Evolutionary conservation across 768 basidiomycete genomes (phyloP).

Genomic region (Tubosaeta brunneosetosa): DNA sequence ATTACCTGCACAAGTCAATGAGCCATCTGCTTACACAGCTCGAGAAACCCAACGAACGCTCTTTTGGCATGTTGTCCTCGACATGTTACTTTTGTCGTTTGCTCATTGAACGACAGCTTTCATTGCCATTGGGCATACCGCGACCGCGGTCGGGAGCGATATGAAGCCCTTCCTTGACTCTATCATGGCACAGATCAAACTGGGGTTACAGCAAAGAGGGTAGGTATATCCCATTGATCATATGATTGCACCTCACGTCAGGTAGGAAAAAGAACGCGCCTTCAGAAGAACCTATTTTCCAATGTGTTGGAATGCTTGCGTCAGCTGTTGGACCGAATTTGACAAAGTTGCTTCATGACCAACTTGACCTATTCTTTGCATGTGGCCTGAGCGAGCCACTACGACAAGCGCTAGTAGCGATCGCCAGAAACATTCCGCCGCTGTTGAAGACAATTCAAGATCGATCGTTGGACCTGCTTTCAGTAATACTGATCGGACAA

Average conservation of each 20-base stretch:
- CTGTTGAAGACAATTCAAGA: constrained; percentile 92
- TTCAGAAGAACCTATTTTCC: constrained; percentile 92
- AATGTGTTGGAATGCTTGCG: constrained; percentile 96
- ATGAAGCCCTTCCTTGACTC: constrained; percentile 95
- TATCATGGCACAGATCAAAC: constrained; percentile 85
- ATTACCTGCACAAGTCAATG: constrained; percentile 93
- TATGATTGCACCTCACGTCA: background rate
- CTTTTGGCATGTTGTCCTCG: constrained; percentile 55
- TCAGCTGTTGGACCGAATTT: constrained; percentile 93
- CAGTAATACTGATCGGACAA: constrained; percentile 75
- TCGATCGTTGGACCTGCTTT: constrained; percentile 82
- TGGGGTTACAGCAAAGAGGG: constrained; percentile 85
- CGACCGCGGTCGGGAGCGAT: constrained; percentile 84
- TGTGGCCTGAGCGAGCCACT: constrained; percentile 91
- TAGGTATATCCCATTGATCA: constrained; percentile 30
- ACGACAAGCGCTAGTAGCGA: constrained; percentile 75
- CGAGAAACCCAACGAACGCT: constrained; percentile 83
- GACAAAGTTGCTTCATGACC: constrained; percentile 93
- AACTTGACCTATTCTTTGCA: constrained; percentile 93
- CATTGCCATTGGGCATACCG: constrained; percentile 93
- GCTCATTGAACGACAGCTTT: constrained; percentile 54
- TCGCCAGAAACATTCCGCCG: constrained; percentile 85
- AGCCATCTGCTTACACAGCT: constrained; percentile 82
- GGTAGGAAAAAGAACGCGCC: constrained; percentile 82
- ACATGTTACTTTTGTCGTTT: constrained; percentile 3